A percentile compares a stretch with the other conserved stretches of the same genome.
Conservation (phyloP, 495 filamentous ascomycete species). For the Annulohypoxylon maeteangense region DNA sequence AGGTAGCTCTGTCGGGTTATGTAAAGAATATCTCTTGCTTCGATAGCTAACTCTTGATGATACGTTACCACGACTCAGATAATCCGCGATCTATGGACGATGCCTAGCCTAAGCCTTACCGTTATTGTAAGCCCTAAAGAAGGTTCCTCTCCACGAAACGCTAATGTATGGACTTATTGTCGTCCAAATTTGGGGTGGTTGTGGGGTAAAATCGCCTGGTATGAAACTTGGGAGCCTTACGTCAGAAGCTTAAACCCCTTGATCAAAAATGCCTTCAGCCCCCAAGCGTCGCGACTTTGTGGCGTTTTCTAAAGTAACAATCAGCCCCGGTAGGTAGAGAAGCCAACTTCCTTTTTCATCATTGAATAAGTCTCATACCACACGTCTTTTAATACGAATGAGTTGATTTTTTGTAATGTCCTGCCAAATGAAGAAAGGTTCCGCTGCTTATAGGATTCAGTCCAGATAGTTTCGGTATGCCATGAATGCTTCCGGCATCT, state of each 20-base stretch:
- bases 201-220: background rate
- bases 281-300: background rate
- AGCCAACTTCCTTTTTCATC: conserved; percentile 11
- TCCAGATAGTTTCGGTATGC: background rate
- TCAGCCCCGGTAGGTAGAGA: background rate
- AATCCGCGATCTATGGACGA: background rate
- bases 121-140: conserved; percentile 11
- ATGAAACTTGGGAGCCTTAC: conserved; percentile 8
- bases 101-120: conserved; percentile 10
- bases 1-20: no score
- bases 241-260: conserved; percentile 20
- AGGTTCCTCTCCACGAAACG: background rate
- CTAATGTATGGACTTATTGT: conserved; percentile 25
- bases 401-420: conserved; percentile 3
- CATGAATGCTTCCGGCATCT: background rate
- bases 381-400: background rate
- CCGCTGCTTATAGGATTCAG: conserved; percentile 14
- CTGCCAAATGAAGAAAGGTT: conserved; percentile 13
- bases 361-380: background rate
- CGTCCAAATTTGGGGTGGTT: background rate
- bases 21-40: background rate
- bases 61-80: conserved; percentile 12
- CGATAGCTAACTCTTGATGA: conserved; percentile 2
- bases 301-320: background rate
- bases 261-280: background rate